Evolutionary conservation across 441 rosid genomes (phyloP).

Genomic region (Pelargonium fulgidum): DNA sequence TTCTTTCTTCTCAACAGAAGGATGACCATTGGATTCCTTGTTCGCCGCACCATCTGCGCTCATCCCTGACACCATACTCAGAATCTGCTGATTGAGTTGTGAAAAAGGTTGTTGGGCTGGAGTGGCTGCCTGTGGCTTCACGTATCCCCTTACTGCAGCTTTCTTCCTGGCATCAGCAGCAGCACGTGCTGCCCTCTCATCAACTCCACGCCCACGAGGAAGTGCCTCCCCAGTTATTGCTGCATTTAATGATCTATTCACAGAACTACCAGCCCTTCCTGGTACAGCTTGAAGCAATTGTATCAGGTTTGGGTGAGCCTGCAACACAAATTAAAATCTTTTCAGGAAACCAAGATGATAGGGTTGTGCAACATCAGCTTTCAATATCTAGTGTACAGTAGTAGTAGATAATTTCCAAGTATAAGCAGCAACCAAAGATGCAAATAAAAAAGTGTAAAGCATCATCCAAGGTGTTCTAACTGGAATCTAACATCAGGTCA

Average conservation of each 20-base stretch:
- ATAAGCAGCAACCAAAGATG: no score
- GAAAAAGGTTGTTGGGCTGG: slow-evolving; percentile 77
- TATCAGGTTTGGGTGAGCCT: slow-evolving; percentile 91
- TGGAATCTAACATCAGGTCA: no score
- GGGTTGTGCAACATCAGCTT: no score
- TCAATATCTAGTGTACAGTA: no score
- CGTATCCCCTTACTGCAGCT: slow-evolving; percentile 84
- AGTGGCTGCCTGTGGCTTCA: slow-evolving; percentile 59
- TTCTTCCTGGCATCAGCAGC: slow-evolving; percentile 93
- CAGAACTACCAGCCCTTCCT: slow-evolving; percentile 56
- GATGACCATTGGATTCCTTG: slow-evolving; percentile 44
- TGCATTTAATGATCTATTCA: slow-evolving; percentile 52
- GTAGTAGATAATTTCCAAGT: no score
- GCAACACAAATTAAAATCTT: not conserved
- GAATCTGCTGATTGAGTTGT: slow-evolving; percentile 65
- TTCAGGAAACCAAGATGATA: no score
- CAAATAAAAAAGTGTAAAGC: no score
- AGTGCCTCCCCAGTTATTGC: slow-evolving; percentile 56
- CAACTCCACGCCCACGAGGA: slow-evolving; percentile 81
- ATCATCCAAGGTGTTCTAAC: no score
- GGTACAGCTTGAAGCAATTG: slow-evolving; percentile 86
- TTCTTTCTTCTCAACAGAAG: slow-evolving; percentile 28
- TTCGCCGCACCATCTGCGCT: slow-evolving; percentile 39
- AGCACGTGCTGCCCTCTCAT: slow-evolving; percentile 97
- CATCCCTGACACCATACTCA: slow-evolving; percentile 48